A percentile compares a stretch with the other conserved stretches of the same genome.
These are phyloP conservation scores for Eremothecium cymbalariae DNA, from an alignment of 1,139 yeast species.

Conservation along the genomic window DNA sequence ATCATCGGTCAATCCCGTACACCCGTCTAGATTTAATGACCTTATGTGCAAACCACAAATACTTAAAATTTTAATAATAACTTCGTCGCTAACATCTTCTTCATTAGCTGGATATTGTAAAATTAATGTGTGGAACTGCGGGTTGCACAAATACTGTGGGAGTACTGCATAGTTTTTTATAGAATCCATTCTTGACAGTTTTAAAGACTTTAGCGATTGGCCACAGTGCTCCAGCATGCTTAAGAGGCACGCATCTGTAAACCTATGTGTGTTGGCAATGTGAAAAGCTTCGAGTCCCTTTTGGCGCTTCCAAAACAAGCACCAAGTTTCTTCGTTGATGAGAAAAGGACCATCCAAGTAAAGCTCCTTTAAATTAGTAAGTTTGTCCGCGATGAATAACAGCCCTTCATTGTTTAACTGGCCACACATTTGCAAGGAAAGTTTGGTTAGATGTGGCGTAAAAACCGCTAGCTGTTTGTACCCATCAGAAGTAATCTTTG, in stretches of 20 bases:
- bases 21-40: conserved; percentile 59
- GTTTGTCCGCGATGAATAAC: conserved; percentile 50
- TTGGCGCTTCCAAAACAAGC: conserved; percentile 45
- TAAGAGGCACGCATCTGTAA: conserved; percentile 58
- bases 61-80: conserved; percentile 53
- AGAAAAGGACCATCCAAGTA: conserved; percentile 82
- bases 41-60: conserved; percentile 55
- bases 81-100: conserved; percentile 64
- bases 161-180: conserved; percentile 53
- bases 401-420: conserved; percentile 75
- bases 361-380: conserved; percentile 45
- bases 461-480: conserved; percentile 63
- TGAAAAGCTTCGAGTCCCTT: conserved; percentile 46
- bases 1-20: conserved; percentile 60
- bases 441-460: conserved; percentile 62
- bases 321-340: conserved; percentile 70
- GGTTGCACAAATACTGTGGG: conserved; percentile 50
- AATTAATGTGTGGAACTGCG: conserved; percentile 47
- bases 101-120: conserved; percentile 60
- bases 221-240: conserved; percentile 60
- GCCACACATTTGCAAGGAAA: conserved; percentile 87
- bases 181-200: conserved; percentile 66
- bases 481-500: conserved; percentile 60
- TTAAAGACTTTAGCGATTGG: conserved; percentile 40
- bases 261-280: conserved; percentile 74